Evolutionary conservation across 441 rosid species (phyloP).

Genomic region (Euphorbia schlechtendalii): DNA sequence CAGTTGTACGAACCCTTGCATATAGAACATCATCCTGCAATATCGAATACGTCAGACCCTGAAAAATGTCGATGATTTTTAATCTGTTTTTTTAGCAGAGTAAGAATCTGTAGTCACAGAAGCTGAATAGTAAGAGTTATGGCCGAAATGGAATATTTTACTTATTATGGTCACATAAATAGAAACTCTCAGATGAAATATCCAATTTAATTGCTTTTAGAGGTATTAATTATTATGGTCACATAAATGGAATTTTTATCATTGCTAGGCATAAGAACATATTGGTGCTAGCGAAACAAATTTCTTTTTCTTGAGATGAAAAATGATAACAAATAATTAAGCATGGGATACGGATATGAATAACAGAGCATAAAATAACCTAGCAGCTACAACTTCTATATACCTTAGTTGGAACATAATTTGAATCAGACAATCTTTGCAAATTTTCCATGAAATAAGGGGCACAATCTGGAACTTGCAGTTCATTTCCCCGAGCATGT

Average conservation of each 20-base stretch:
- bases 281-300: not conserved
- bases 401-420: conserved; percentile 96
- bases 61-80: conserved; percentile 2
- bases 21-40: conserved; percentile 91
- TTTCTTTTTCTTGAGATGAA: not conserved
- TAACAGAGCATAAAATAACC: not conserved
- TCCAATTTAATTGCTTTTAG: too few relatives aligned
- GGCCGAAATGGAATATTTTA: not conserved
- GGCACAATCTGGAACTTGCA: conserved; percentile 93
- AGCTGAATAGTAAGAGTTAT: not conserved
- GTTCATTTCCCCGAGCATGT: conserved; percentile 68
- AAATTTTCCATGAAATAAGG: conserved; percentile 88
- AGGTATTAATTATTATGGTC: too few relatives aligned
- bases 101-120: not conserved
- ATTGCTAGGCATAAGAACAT: too few relatives aligned
- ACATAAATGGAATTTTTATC: too few relatives aligned
- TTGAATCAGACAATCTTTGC: conserved; percentile 62
- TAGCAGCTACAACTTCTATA: not conserved
- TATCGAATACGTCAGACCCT: conserved; percentile 22
- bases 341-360: not conserved
- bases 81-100: not conserved
- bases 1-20: conserved; percentile 97
- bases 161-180: not conserved
- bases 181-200: not conserved
- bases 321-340: not conserved